Percentiles rank a stretch among this genome's conserved stretches.
phyloP scores from a whole-genome alignment of 2,329 filamentous ascomycete species.

The Pyricularia pennisetigena region DNA sequence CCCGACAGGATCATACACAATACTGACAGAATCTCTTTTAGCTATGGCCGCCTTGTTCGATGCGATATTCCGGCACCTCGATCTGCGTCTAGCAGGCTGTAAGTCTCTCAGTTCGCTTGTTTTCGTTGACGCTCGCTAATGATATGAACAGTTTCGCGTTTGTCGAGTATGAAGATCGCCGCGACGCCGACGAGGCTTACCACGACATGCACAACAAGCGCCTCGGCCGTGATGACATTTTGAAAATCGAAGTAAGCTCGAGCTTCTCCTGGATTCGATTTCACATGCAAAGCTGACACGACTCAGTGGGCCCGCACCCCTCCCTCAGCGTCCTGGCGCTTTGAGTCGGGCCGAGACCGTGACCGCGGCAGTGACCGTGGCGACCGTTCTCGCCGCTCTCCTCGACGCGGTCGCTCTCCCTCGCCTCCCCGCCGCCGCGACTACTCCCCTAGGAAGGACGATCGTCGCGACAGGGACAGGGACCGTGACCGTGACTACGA shows the following conservation, averaged over 20 bases:
- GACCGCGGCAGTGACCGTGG: conserved; percentile 25
- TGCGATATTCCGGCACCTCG: conserved; percentile 97
- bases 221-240: conserved; percentile 83
- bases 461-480: conserved; percentile 66
- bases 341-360: conserved; percentile 81
- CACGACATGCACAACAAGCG: conserved; percentile 99
- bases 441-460: conserved; percentile 82
- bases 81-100: conserved; percentile 91
- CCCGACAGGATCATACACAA: conserved; percentile 13
- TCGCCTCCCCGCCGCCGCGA: conserved; percentile 74
- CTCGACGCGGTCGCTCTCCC: conserved; percentile 57
- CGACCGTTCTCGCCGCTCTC: conserved; percentile 38
- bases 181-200: conserved; percentile 97
- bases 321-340: conserved; percentile 95
- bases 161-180: conserved; percentile 96
- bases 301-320: conserved; percentile 95
- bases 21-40: conserved; percentile 39
- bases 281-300: neutral
- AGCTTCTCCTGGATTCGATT: neutral
- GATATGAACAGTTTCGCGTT: conserved; percentile 67
- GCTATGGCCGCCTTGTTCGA: conserved; percentile 94
- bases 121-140: conserved; percentile 5
- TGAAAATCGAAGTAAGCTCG: conserved; percentile 86
- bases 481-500: conserved; percentile 61
- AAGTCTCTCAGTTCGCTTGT: conserved; percentile 33